phyloP scores from a whole-genome alignment of 176 grass and related monocot genomes.

The Lolium perenne region DNA sequence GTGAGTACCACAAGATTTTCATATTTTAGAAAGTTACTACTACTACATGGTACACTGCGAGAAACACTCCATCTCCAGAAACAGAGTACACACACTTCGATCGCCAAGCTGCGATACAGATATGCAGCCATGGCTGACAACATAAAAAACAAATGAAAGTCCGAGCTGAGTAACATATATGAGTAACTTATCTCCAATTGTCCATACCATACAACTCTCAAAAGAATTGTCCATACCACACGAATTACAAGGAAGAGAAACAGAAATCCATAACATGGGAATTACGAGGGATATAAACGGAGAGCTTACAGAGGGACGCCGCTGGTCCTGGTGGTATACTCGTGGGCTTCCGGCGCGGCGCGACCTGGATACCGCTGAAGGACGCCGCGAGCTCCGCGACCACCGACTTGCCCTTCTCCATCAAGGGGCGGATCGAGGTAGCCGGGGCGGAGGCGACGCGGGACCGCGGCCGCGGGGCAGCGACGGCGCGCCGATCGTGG shows the following conservation, averaged over 20 bases:
- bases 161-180: too few species aligned
- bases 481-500: background rate
- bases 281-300: background rate
- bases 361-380: constrained; percentile 60
- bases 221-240: too few species aligned
- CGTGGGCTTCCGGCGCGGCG: constrained; percentile 26
- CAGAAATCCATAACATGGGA: too few species aligned
- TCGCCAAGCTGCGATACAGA: constrained; percentile 17
- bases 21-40: background rate
- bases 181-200: background rate
- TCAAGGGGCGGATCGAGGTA: constrained; percentile 8
- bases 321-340: background rate
- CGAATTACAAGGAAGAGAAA: background rate
- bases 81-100: background rate
- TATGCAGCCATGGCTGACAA: background rate
- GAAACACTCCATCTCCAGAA: background rate
- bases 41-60: background rate
- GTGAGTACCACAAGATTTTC: background rate
- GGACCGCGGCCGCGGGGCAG: background rate
- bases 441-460: background rate
- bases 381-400: constrained; percentile 56
- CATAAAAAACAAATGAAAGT: background rate
- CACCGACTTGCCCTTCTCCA: constrained; percentile 69
- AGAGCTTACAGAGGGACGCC: constrained; percentile 53
- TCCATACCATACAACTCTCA: too few species aligned